Conservation (phyloP, 129 eudicot genomes). For the Flaveria robusta region DNA sequence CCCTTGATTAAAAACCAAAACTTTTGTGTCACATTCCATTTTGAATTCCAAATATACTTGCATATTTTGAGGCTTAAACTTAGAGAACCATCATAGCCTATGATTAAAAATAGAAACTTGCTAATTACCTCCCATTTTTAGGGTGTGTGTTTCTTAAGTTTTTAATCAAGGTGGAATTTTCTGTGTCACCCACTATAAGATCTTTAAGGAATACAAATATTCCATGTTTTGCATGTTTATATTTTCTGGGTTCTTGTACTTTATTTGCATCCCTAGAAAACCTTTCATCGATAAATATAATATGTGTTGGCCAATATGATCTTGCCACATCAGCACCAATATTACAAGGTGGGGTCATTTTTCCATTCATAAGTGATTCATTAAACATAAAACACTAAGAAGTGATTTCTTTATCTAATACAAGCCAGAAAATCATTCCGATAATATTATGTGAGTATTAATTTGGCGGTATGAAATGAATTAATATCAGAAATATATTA, state of each 20-base stretch:
- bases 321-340: conserved; percentile 39
- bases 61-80: conserved; percentile 35
- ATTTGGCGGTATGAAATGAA: too few relatives aligned
- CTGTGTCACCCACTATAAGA: conserved; percentile 23
- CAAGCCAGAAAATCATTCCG: too few relatives aligned
- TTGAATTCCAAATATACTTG: conserved; percentile 32
- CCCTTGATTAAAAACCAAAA: not conserved
- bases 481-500: too few relatives aligned
- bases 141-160: conserved; percentile 30
- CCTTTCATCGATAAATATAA: not conserved
- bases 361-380: too few relatives aligned
- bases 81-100: conserved; percentile 12
- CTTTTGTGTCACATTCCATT: conserved; percentile 5
- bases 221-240: not conserved
- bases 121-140: conserved; percentile 33
- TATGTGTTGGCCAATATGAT: conserved; percentile 20
- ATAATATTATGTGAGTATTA: too few relatives aligned
- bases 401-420: too few relatives aligned
- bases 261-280: not conserved
- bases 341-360: conserved; percentile 18
- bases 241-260: not conserved
- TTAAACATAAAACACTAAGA: too few relatives aligned
- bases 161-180: conserved; percentile 18
- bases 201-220: conserved; percentile 14
- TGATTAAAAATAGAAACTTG: conserved; percentile 25